Percentiles rank a stretch among this genome's conserved stretches.
These are phyloP conservation scores for Babesia bigemina DNA, from an alignment of 169 alveolate genomes.

Conservation along the genomic window DNA sequence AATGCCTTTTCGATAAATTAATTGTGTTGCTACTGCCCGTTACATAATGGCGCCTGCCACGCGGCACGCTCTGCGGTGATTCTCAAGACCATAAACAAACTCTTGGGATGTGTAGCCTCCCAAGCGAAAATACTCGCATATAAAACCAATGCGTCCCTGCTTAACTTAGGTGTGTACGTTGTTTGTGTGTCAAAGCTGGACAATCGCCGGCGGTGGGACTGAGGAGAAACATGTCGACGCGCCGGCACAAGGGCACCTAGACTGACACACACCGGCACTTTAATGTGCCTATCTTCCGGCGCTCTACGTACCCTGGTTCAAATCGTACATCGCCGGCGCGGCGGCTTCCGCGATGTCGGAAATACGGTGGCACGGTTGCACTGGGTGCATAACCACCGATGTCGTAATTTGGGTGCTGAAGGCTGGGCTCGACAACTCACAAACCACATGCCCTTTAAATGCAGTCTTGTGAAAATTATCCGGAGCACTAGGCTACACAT, in stretches of 20 bases:
- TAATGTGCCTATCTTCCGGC: background rate
- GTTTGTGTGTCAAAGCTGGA: background rate
- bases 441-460: too few relatives aligned
- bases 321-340: background rate
- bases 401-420: slow-evolving; percentile 7
- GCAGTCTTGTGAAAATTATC: too few relatives aligned
- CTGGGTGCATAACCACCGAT: slow-evolving; percentile 34
- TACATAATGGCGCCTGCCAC: too few relatives aligned
- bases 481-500: too few relatives aligned
- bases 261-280: background rate
- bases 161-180: background rate
- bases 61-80: too few relatives aligned
- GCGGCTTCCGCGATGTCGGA: too few relatives aligned
- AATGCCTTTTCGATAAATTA: too few relatives aligned
- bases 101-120: background rate
- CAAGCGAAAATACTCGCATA: background rate
- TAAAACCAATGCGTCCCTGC: background rate
- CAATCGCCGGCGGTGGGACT: background rate
- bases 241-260: background rate
- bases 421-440: background rate
- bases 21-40: too few relatives aligned
- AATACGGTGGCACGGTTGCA: slow-evolving; percentile 8
- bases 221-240: background rate
- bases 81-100: too few relatives aligned
- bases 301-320: background rate